Conservation (phyloP, 139 green algal genomes). For the Chlamydomonas sphaeroides region DNA sequence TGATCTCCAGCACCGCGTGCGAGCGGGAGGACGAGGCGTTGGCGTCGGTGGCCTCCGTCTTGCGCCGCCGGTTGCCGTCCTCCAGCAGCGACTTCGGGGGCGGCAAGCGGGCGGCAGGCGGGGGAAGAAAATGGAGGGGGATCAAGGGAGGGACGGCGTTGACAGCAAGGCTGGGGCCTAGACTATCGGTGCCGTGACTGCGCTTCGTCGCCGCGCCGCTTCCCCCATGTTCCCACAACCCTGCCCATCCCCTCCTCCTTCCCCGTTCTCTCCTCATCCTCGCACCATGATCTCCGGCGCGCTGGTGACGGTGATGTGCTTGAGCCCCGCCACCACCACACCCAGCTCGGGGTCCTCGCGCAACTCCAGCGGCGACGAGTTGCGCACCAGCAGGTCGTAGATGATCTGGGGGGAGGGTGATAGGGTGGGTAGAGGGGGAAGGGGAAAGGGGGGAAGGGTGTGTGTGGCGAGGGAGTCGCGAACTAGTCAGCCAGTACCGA, state of each 20-base stretch:
- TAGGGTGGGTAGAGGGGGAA: not conserved
- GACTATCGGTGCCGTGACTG: too few species aligned
- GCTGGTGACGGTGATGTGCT: constrained; percentile 52
- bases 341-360: constrained; percentile 75
- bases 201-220: too few species aligned
- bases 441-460: not conserved
- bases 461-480: too few species aligned
- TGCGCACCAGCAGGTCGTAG: constrained; percentile 78
- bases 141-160: too few species aligned
- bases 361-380: constrained; percentile 69
- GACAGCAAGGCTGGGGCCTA: too few species aligned
- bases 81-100: constrained; percentile 57
- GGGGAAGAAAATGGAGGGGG: not conserved
- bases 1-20: constrained; percentile 85
- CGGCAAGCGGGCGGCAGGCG: not conserved
- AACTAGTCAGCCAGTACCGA: too few species aligned
- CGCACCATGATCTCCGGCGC: constrained; percentile 67
- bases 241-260: not conserved
- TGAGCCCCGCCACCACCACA: constrained; percentile 59
- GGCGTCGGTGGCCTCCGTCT: constrained; percentile 79
- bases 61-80: constrained; percentile 78
- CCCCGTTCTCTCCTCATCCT: not conserved
- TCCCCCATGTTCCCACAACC: too few species aligned
- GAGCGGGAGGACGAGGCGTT: constrained; percentile 75
- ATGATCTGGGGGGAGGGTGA: constrained; percentile 58